Evolutionary conservation across 2,329 filamentous ascomycete genomes (phyloP).

Genomic region (Emericellopsis cladophorae): DNA sequence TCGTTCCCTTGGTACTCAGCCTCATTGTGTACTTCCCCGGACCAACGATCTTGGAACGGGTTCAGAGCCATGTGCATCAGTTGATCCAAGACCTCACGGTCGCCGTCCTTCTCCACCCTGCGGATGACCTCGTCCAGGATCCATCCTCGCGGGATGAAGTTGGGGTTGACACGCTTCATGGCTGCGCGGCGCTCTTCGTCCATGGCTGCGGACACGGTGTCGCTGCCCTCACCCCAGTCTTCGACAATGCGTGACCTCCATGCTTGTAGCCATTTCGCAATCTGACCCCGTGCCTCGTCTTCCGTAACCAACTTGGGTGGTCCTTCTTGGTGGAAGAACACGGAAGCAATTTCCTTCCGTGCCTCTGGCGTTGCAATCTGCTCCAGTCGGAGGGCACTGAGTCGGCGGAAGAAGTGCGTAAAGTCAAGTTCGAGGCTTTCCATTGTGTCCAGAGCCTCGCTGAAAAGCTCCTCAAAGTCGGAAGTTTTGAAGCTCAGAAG

Average conservation of each 20-base stretch:
- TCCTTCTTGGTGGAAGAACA: conserved; percentile 74
- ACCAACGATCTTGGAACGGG: conserved; percentile 75
- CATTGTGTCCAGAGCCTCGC: conserved; percentile 69
- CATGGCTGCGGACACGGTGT: conserved; percentile 18
- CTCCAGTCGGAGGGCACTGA: conserved; percentile 50
- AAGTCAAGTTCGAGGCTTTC: conserved; percentile 81
- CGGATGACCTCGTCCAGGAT: conserved; percentile 87
- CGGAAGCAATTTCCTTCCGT: conserved; percentile 47
- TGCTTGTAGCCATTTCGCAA: conserved; percentile 69
- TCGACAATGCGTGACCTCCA: conserved; percentile 63
- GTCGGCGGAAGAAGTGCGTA: conserved; percentile 79
- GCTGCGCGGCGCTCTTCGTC: conserved; percentile 52
- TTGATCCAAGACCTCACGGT: conserved; percentile 63
- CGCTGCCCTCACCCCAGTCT: conserved; percentile 54
- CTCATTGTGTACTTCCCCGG: conserved; percentile 32
- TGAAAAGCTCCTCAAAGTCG: conserved; percentile 74
- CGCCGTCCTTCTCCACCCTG: conserved; percentile 71
- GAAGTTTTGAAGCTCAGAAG: conserved; percentile 54
- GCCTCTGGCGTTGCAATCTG: conserved; percentile 53
- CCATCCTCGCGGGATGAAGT: conserved; percentile 85
- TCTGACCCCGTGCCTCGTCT: conserved; percentile 48
- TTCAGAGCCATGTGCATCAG: conserved; percentile 74
- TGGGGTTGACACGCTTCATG: conserved; percentile 87
- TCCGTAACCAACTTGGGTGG: conserved; percentile 45
- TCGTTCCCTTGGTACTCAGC: conserved; percentile 42